phyloP scores from a whole-genome alignment of 208 protist species.

The Zelonia costaricensis region DNA sequence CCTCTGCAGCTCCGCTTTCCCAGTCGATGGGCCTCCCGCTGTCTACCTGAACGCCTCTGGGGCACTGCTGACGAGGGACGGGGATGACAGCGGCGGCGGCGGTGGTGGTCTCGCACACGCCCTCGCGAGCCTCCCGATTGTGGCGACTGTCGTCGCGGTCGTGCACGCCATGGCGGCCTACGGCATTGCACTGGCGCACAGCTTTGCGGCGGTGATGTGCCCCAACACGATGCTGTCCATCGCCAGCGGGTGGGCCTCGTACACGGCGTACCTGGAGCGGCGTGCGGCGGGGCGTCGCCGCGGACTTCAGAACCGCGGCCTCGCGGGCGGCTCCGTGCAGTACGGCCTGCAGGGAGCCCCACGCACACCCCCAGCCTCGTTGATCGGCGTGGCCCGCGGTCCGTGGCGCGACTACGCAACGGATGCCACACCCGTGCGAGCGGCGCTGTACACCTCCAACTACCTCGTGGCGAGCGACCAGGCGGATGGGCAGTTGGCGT shows the following conservation, averaged over 20 bases:
- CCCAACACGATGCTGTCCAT: neutral
- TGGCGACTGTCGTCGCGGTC: too few species aligned
- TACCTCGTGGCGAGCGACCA: neutral
- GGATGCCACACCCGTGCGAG: neutral
- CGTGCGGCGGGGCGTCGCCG: neutral
- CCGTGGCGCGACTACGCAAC: neutral
- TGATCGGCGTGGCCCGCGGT: neutral
- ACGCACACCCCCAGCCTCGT: neutral
- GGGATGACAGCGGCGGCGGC: too few species aligned
- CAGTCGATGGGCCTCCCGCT: too few species aligned
- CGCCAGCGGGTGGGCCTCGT: neutral
- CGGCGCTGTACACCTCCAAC: neutral
- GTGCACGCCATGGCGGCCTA: too few species aligned
- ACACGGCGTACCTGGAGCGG: neutral
- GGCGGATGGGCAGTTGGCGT: neutral
- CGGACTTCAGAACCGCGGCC: slow-evolving; percentile 14
- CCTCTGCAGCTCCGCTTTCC: too few species aligned
- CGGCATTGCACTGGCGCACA: too few species aligned
- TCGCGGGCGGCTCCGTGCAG: neutral
- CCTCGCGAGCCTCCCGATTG: too few species aligned
- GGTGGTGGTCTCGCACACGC: too few species aligned
- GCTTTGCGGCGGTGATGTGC: neutral
- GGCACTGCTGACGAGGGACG: too few species aligned
- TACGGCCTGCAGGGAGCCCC: neutral
- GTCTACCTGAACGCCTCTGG: too few species aligned